Evolutionary conservation across 345 rosid species (phyloP).

Genomic region (Zanthoxylum bungeanum): DNA sequence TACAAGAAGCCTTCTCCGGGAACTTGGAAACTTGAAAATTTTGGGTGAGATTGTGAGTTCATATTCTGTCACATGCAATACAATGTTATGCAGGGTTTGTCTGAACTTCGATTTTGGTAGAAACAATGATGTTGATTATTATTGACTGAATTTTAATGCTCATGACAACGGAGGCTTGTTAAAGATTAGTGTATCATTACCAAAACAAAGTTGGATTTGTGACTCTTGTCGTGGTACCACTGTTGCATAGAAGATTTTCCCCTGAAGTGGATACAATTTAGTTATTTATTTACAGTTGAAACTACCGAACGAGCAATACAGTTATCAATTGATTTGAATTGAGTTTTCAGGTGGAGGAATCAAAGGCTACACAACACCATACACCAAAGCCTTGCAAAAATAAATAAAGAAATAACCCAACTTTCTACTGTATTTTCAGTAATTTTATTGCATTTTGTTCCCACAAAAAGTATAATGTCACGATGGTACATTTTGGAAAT

Average conservation of each 20-base stretch:
- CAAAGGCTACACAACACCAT: slow-evolving; percentile 1
- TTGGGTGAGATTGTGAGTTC: background rate
- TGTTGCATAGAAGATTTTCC: background rate
- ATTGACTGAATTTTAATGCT: too few species aligned
- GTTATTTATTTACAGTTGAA: background rate
- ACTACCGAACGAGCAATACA: background rate
- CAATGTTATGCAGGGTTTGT: background rate
- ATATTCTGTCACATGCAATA: background rate
- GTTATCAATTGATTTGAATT: background rate
- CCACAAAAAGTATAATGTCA: too few species aligned
- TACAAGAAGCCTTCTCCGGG: background rate
- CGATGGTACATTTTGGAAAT: too few species aligned
- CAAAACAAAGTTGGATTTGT: background rate
- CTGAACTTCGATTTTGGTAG: slow-evolving; percentile 11
- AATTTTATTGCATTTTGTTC: too few species aligned
- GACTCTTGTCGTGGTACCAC: too few species aligned
- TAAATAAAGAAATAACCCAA: background rate
- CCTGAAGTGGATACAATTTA: background rate
- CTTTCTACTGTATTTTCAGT: background rate
- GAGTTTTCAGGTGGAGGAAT: slow-evolving; percentile 14
- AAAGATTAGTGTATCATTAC: too few species aligned
- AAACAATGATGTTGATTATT: background rate
- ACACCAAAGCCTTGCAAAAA: background rate
- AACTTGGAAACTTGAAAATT: background rate
- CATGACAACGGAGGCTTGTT: too few species aligned